A percentile compares a stretch with the other conserved stretches of the same genome.
phyloP scores from a whole-genome alignment of 1,139 yeast species.

The Taiozyma sp. region DNA sequence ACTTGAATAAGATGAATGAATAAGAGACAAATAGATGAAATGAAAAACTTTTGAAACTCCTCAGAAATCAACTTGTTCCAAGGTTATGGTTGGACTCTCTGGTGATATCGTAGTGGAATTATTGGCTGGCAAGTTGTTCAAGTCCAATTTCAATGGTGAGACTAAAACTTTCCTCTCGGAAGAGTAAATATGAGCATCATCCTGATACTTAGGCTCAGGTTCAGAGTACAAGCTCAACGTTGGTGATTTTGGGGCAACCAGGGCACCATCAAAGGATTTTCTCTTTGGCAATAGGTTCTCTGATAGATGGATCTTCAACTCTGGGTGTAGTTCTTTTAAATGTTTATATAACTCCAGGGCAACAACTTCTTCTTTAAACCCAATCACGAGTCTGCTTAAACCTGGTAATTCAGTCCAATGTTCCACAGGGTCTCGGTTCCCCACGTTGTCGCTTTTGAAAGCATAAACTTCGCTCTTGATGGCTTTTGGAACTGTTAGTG shows the following conservation, averaged over 20 bases:
- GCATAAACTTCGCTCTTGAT: constrained; percentile 13
- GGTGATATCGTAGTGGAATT: background rate
- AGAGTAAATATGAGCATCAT: constrained; percentile 1
- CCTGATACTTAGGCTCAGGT: constrained; percentile 30
- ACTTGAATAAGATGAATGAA: background rate
- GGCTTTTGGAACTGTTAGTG: constrained; percentile 13
- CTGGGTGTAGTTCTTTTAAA: constrained; percentile 22
- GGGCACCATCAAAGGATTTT: constrained; percentile 32
- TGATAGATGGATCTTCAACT: constrained; percentile 34
- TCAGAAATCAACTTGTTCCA: constrained; percentile 10
- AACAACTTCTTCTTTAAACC: constrained; percentile 30
- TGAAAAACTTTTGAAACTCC: background rate
- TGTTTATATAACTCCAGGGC: constrained; percentile 28
- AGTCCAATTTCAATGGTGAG: constrained; percentile 10
- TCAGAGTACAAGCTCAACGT: constrained; percentile 25
- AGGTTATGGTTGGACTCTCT: constrained; percentile 17
- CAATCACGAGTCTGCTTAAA: constrained; percentile 37
- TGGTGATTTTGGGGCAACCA: constrained; percentile 17
- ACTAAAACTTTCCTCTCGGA: constrained; percentile 9
- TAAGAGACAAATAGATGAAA: background rate
- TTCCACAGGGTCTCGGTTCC: constrained; percentile 24
- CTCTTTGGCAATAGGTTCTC: constrained; percentile 37
- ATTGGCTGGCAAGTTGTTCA: constrained; percentile 7
- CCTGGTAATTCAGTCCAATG: constrained; percentile 44
- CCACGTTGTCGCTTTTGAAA: background rate